Conservation (phyloP, 306 rosid species). For the Quercus dentata region DNA sequence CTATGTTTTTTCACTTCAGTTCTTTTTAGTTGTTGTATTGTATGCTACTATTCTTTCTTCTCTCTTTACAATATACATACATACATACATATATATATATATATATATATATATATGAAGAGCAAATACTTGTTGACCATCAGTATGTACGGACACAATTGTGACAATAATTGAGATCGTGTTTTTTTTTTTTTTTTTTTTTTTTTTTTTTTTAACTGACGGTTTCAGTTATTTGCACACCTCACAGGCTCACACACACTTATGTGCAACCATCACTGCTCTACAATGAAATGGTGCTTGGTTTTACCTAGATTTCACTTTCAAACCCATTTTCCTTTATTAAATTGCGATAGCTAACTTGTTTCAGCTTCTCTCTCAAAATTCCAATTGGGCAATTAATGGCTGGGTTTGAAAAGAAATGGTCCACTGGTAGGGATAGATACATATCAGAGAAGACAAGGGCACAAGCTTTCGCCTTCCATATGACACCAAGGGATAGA, state of each 20-base stretch:
- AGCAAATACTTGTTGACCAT: no score
- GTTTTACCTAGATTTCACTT: slow-evolving; percentile 17
- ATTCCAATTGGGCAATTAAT: slow-evolving; percentile 9
- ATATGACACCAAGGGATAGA: slow-evolving; percentile 14
- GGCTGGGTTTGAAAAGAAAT: slow-evolving; percentile 28
- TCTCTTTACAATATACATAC: background rate
- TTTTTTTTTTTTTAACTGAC: no score
- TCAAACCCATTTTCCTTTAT: slow-evolving; percentile 28
- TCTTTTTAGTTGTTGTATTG: background rate
- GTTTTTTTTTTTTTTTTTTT: no score
- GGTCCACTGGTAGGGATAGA: slow-evolving; percentile 31
- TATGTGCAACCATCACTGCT: no score
- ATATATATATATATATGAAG: no score
- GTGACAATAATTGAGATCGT: no score
- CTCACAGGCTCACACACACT: no score
- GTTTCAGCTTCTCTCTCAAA: slow-evolving; percentile 10
- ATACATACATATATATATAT: background rate
- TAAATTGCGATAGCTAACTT: slow-evolving; percentile 18
- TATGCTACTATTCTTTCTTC: background rate
- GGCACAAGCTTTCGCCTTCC: slow-evolving; percentile 37
- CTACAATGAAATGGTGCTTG: slow-evolving; percentile 9
- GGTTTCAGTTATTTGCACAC: no score
- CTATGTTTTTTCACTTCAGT: background rate
- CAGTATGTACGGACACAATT: no score
- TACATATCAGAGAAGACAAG: slow-evolving; percentile 34